Evolutionary conservation across 75 land plant species (phyloP).

Genomic region (Azolla pinnata): DNA sequence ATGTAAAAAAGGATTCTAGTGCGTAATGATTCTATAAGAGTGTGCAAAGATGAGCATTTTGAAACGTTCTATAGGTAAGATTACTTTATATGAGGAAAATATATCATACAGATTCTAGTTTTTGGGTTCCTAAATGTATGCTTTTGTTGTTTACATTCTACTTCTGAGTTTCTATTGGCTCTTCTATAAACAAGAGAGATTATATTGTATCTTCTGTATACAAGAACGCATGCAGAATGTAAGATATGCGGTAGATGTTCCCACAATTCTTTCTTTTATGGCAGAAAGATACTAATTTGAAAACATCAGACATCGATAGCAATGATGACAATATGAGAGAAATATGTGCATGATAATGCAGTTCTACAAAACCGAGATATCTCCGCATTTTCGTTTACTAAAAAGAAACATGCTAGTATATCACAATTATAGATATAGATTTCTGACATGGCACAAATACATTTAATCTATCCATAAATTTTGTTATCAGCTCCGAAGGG

Average conservation of each 20-base stretch:
- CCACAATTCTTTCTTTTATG: no score
- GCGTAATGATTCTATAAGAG: neutral
- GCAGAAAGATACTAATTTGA: no score
- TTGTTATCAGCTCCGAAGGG: slow-evolving; percentile 87
- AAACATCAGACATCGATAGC: neutral
- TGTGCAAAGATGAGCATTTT: neutral
- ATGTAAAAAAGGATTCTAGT: neutral
- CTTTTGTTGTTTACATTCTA: no score
- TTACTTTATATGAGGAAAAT: neutral
- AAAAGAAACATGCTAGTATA: no score
- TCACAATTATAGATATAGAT: neutral
- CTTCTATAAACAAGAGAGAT: no score
- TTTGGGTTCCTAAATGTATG: no score
- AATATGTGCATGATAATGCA: neutral
- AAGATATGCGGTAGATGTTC: no score
- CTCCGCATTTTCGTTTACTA: neutral
- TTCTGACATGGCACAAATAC: no score
- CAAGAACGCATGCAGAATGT: no score
- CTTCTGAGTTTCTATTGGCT: no score
- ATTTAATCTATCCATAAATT: no score
- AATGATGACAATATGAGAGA: neutral
- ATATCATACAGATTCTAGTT: neutral
- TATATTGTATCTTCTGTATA: no score
- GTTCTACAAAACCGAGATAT: neutral
- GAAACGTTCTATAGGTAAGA: neutral